Base-by-base conservation (phyloP, 163 green algal genomes). In the Botryococcus braunii region DNA sequence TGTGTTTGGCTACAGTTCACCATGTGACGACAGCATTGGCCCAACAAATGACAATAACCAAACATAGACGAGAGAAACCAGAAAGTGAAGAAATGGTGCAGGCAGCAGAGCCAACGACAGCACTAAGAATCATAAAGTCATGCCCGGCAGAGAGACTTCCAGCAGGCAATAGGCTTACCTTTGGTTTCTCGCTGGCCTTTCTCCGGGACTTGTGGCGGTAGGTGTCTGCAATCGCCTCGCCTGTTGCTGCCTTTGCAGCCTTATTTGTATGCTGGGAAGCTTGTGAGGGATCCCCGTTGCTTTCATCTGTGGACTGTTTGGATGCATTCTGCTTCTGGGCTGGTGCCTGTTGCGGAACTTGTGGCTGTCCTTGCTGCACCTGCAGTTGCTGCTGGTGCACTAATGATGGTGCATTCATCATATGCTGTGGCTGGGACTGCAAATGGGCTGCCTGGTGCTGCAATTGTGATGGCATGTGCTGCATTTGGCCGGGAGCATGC, bases 171-270 rank as follows among this genome's bases (percentile, higher is more conserved):
- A n/a, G n/a, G n/a, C 59, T 39, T 34, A 66, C 59, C 36, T 38
- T n/a, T 52, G 59, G 59, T 38, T 66, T 66, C 59, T 66, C 59
- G n/a, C 35, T 66, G 59, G 59, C 59, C 59, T 66, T 66, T 38
- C 59, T 27, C 27, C 59, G 34, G 59, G 59, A 2, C 2, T 34
- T 31, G 59, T 66, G 47, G 59, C 59, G 59, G 59, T 66, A 66
- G 17, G 59, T 66, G 36, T 17, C 34, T 34, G 6, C n/a, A 17
- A 34, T 37, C 56, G 1, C 27, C 27, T 2, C 17, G 56, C 1
- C 17, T 63, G 56, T 17, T 35, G 9, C 27, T 27, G 56, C 41
- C 31, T 35, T 63, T 34, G 23, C 5, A 2, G 17, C 34, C 50
- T 11, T 27, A 31, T 1, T 38, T 31, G 17, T 31, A 27, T 3